Conservation (phyloP, 2,329 filamentous ascomycete species). For the Fusarium graminum region DNA sequence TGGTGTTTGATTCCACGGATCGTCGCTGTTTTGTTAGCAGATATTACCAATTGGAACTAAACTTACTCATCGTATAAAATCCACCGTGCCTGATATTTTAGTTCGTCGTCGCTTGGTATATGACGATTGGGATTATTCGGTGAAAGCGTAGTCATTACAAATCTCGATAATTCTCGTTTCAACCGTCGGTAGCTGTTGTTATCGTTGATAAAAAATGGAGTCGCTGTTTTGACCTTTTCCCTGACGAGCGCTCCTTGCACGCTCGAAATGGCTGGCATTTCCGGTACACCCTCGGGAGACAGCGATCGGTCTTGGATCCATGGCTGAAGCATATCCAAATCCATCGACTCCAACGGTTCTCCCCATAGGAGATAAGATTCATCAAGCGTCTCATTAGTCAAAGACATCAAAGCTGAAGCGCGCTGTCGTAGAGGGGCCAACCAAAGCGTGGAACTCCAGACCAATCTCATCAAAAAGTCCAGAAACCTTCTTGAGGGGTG, state of each 20-base stretch:
- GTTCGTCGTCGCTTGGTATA: slow-evolving; percentile 36
- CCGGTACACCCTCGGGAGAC: slow-evolving; percentile 17
- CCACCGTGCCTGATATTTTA: slow-evolving; percentile 40
- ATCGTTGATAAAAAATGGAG: slow-evolving; percentile 40
- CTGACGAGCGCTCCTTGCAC: slow-evolving; percentile 6
- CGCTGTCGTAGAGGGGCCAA: slow-evolving; percentile 28
- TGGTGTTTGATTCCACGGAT: slow-evolving; percentile 44
- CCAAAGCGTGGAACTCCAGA: slow-evolving; percentile 37
- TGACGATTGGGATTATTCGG: slow-evolving; percentile 39
- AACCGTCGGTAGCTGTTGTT: slow-evolving; percentile 40
- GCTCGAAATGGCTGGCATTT: slow-evolving; percentile 18
- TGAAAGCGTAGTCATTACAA: slow-evolving; percentile 40
- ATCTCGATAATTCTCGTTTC: slow-evolving; percentile 31
- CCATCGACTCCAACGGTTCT: slow-evolving; percentile 14
- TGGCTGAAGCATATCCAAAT: slow-evolving; percentile 21
- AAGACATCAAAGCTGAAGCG: slow-evolving; percentile 1
- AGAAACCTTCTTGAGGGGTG: slow-evolving; percentile 32
- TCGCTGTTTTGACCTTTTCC: slow-evolving; percentile 33
- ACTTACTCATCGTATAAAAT: slow-evolving; percentile 42
- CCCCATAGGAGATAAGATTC: slow-evolving; percentile 27
- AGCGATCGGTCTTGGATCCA: slow-evolving; percentile 32
- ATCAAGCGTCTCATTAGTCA: slow-evolving; percentile 8
- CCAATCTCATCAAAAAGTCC: slow-evolving; percentile 34
- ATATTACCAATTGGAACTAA: accelerated
- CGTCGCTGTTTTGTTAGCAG: slow-evolving; percentile 29